Base-by-base conservation (phyloP, 2,329 filamentous ascomycete species). In the Elsinoe batatas region DNA sequence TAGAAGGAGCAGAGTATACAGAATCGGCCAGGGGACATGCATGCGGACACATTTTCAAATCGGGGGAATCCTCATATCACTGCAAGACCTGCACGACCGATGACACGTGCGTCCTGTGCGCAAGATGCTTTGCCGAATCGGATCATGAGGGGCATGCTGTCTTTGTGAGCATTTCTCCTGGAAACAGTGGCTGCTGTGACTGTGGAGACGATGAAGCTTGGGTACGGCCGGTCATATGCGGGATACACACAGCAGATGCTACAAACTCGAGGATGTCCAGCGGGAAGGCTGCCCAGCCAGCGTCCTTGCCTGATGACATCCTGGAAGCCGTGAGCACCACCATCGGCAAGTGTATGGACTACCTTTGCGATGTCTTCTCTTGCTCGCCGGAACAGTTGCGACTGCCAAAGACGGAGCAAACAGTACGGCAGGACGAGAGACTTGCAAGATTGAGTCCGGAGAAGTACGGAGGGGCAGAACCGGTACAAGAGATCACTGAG, bases 171-270 rank as follows among this genome's bases (percentile, higher is more conserved):
- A 83, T 95, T 46, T 95, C 90, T 1, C 82, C 87, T 2, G 91
- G 91, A 5, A 95, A 96, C 67, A 93, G 87, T 65, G 91, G 91
- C 43, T 97, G 94, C 73, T 98, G 93, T 71, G 93, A 98, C 71
- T 98, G 93, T 67, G 93, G 93, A 58, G 93, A 98, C 67, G 82
- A 86, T 17, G 94, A 98, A 71, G 94, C 93, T 10, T 98, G 94
- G 91, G 83, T 83, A 67, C 76, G 83, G 47, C 90, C 91, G 42
- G 79, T 97, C 61, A 84, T 88, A 67, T 98, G 93, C 74, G 91
- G 90, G 35, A 97, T 98, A 65, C 93, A 98, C 68, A 91, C 89
- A 40, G 78, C 84, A 11, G 63, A 68, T 32, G 61, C 66, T 22
- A 62, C 62, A 35, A 56, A 60, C 22, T 61, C 63, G 35, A 66